A percentile compares a stretch with the other conserved stretches of the same genome.
These are phyloP conservation scores for Luzula sylvatica DNA, from an alignment of 176 grass and related monocot genomes.

Conservation along the genomic window DNA sequence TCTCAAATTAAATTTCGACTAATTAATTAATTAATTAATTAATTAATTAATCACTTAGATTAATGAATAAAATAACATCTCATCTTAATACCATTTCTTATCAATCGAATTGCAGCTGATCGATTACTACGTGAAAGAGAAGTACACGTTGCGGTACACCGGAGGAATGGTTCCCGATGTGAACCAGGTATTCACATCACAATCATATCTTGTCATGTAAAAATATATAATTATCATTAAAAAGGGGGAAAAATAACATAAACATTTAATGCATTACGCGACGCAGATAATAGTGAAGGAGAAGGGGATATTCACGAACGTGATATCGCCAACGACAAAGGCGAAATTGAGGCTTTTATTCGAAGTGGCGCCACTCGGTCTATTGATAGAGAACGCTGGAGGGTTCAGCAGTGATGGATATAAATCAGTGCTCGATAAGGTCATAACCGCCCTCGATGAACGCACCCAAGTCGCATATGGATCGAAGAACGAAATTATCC, in stretches of 20 bases:
- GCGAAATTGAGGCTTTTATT: constrained; percentile 94
- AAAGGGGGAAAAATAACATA: constrained; percentile 7
- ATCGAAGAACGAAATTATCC: constrained; percentile 97
- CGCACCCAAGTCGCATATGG: constrained; percentile 83
- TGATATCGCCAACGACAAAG: constrained; percentile 62
- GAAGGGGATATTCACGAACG: constrained; percentile 99
- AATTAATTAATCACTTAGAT: no score
- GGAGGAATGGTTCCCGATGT: constrained; percentile 99
- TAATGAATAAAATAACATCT: no score
- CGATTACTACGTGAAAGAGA: constrained; percentile 90
- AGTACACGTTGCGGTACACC: constrained; percentile 96
- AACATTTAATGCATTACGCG: background rate
- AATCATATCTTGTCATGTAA: background rate
- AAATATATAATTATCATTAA: background rate
- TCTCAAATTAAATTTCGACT: background rate
- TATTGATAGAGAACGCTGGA: constrained; percentile 90
- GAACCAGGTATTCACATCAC: constrained; percentile 69
- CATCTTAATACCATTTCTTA: background rate
- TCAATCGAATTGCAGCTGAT: constrained; percentile 42
- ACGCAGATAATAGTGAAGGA: constrained; percentile 97
- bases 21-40: no score
- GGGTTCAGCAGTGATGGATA: constrained; percentile 91
- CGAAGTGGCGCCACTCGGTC: constrained; percentile 81
- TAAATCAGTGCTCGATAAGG: constrained; percentile 74
- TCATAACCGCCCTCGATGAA: constrained; percentile 59